A percentile compares a stretch with the other conserved stretches of the same genome.
Evolutionary conservation across 176 grass and related monocot species (phyloP).

Genomic region (Bolboschoenus planiculmis): DNA sequence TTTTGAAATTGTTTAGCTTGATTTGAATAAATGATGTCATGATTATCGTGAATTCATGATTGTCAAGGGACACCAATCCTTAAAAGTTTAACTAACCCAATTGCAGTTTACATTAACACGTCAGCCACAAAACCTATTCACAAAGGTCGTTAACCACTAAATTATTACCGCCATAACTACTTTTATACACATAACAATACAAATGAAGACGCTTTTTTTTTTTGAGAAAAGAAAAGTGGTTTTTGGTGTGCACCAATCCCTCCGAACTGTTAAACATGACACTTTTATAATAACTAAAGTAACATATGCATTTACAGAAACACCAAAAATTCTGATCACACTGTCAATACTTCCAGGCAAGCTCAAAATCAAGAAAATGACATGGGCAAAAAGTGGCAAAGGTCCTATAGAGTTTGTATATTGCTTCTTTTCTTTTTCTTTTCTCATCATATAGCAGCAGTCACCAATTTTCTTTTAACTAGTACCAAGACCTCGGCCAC

Average conservation of each 20-base stretch:
- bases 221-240: no score
- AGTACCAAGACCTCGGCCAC: not conserved
- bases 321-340: conserved; percentile 19
- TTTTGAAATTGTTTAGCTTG: not conserved
- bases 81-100: no score
- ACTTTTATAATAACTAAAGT: not conserved
- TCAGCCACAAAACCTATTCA: no score
- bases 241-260: no score
- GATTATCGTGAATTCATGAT: not conserved
- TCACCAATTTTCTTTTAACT: not conserved
- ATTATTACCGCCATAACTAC: not conserved
- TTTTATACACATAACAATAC: conserved; percentile 13
- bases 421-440: not conserved
- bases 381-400: conserved; percentile 1
- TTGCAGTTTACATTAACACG: no score
- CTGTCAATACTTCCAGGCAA: not conserved
- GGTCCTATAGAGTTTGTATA: not conserved
- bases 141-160: not conserved
- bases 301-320: not conserved
- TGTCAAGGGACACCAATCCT: not conserved
- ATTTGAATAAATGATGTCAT: not conserved
- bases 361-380: not conserved
- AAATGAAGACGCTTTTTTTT: not conserved
- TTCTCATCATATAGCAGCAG: not conserved
- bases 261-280: no score